Base-by-base conservation (phyloP, 257 asterid species). In the Nicotiana benthamiana region DNA sequence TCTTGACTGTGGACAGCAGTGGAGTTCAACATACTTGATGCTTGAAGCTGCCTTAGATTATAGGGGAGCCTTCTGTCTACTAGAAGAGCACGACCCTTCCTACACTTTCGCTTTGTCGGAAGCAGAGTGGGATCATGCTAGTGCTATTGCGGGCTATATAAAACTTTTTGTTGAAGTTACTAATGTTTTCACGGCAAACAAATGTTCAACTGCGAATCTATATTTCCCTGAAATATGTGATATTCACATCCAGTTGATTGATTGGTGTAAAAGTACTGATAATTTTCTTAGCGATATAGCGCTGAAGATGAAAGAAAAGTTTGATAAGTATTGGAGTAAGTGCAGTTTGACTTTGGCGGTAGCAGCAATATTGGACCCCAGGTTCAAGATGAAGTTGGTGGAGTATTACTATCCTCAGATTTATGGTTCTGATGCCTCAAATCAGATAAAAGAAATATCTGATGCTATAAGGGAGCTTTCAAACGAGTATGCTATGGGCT, bases 321-420 rank as follows among this genome's bases (percentile, higher is more conserved):
- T 95, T 75, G 99, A 95, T 54, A 83, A 66, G 56, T 93, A 89
- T 83, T 95, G 98, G 99, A 89, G 82, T 88, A 93, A 91, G 84
- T 93, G 98, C 85, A 88, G 92, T 86, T 87, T 89, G 84, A 81
- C 84, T 79, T 86, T 90, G 86, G 97, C 98, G 80, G 83, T 93
- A 84, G 97, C 98, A 46, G 94, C 94, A 10, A 86, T 92, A 66
- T 88, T 95, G 77, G 99, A 95, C 81, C 99, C 99, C 67, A 93
- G 98, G 83, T 95, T 88, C 89, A 95, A 95, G 87, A 90, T 93
- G 94, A 92, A 91, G 91, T 83, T 95, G 87, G 94, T 95, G 28
- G 99, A 95, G 82, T 95, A 91, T 85, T 95, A 92, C 82, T 95
- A 87, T 68, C 83, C 83, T 75, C 92, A 89, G 86, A 91, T 95